Evolutionary conservation across 495 filamentous ascomycete genomes (phyloP).

Genomic region (Aspergillus haitiensis): DNA sequence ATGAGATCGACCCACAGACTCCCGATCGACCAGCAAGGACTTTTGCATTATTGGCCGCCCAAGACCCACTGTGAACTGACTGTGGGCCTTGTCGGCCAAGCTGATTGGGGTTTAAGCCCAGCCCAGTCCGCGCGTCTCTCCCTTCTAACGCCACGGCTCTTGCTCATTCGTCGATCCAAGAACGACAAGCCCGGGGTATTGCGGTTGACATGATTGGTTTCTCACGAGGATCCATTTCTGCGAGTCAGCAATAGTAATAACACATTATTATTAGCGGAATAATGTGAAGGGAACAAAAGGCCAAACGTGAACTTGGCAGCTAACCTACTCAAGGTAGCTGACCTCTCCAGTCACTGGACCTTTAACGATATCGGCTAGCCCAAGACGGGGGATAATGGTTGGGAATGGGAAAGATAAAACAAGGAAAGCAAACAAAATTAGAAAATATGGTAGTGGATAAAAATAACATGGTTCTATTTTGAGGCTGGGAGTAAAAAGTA

Average conservation of each 20-base stretch:
- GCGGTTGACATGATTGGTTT: constrained; percentile 14
- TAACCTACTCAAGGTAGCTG: too few relatives aligned
- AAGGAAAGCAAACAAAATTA: constrained; percentile 27
- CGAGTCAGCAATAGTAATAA: background rate
- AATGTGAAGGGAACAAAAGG: too few relatives aligned
- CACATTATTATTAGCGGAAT: too few relatives aligned
- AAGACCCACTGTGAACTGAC: constrained; percentile 9
- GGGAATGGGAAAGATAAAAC: background rate
- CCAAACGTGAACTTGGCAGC: too few relatives aligned
- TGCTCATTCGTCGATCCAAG: constrained; percentile 15
- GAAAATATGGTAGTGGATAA: background rate
- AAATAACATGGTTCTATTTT: constrained; percentile 18
- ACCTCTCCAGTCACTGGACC: too few relatives aligned
- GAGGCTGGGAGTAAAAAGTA: constrained; percentile 20
- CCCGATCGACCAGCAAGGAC: constrained; percentile 27
- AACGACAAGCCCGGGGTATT: constrained; percentile 9
- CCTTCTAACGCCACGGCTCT: constrained; percentile 14
- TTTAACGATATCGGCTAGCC: background rate
- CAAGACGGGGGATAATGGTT: background rate
- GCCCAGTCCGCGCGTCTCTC: constrained; percentile 25
- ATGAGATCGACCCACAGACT: constrained; percentile 12
- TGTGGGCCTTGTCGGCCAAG: constrained; percentile 5
- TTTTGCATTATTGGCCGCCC: constrained; percentile 25
- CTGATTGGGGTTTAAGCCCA: background rate
- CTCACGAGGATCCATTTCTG: constrained; percentile 4